These are phyloP conservation scores for Zalaria obscura DNA, from an alignment of 2,329 filamentous ascomycete genomes.

Conservation along the genomic window DNA sequence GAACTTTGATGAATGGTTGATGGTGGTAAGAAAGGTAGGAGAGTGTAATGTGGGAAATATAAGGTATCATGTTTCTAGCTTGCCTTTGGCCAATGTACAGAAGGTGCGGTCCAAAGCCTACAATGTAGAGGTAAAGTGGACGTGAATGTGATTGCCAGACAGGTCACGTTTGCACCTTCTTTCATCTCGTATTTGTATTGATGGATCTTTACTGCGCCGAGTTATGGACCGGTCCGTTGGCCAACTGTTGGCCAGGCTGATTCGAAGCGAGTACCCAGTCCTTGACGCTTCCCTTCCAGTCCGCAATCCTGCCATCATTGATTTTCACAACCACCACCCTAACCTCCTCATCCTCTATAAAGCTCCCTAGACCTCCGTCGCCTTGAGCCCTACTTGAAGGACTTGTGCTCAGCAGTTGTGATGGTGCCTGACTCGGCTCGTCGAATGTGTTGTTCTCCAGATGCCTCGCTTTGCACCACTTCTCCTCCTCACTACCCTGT, in stretches of 20 bases:
- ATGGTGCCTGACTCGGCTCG: slow-evolving; percentile 6
- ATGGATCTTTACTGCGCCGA: too few species aligned
- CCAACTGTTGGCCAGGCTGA: not conserved
- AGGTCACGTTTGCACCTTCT: too few species aligned
- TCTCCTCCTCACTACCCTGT: slow-evolving; percentile 64
- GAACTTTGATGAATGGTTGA: too few species aligned
- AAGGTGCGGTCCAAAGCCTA: too few species aligned
- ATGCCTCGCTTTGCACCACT: slow-evolving; percentile 70
- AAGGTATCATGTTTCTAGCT: too few species aligned
- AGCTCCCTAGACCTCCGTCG: slow-evolving; percentile 43
- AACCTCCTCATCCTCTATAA: slow-evolving; percentile 71
- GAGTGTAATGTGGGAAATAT: too few species aligned
- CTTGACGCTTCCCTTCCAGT: slow-evolving; percentile 87
- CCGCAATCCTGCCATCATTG: slow-evolving; percentile 72
- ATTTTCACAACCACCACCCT: slow-evolving; percentile 78
- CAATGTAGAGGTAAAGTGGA: too few species aligned
- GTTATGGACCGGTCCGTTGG: slow-evolving; percentile 2
- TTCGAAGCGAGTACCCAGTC: slow-evolving; percentile 45
- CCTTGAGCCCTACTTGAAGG: slow-evolving; percentile 16
- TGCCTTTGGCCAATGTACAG: too few species aligned
- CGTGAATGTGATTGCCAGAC: too few species aligned
- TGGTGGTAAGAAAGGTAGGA: too few species aligned
- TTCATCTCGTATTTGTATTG: too few species aligned
- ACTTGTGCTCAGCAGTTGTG: slow-evolving; percentile 10
- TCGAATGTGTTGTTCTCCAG: slow-evolving; percentile 69